Percentiles rank a stretch among this genome's conserved stretches.
Conservation (phyloP, 2,329 filamentous ascomycete species). For the Botrytis fabae region DNA sequence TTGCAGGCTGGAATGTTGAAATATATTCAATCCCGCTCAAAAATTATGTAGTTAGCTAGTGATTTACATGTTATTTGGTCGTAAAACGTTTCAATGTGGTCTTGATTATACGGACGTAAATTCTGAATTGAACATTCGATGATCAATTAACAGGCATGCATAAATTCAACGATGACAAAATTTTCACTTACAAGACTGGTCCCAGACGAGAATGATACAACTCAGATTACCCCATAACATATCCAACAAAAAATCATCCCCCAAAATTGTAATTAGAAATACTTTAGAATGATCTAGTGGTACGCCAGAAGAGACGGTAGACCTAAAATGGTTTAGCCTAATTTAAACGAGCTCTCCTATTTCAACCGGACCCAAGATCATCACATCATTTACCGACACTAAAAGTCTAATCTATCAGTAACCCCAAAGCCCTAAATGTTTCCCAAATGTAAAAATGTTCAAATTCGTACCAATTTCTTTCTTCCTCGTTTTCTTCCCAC, state of each 20-base stretch:
- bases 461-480: neutral
- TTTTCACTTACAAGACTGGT: neutral
- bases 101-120: neutral
- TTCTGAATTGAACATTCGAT: neutral
- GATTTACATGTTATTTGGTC: neutral
- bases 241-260: accelerated
- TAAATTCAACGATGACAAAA: neutral
- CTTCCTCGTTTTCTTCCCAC: neutral
- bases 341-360: conserved; percentile 8
- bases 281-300: neutral
- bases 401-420: neutral
- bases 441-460: too few species aligned
- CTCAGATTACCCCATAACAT: neutral
- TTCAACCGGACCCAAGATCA: neutral
- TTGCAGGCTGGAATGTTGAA: neutral
- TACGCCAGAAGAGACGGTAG: neutral
- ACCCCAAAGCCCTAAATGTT: neutral
- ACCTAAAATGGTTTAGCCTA: neutral
- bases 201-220: neutral
- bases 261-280: neutral
- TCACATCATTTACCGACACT: neutral
- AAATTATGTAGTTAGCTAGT: neutral
- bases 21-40: neutral
- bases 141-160: neutral
- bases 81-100: neutral